Evolutionary conservation across 2,329 filamentous ascomycete species (phyloP).

Genomic region (Pseudonectria buxi): DNA sequence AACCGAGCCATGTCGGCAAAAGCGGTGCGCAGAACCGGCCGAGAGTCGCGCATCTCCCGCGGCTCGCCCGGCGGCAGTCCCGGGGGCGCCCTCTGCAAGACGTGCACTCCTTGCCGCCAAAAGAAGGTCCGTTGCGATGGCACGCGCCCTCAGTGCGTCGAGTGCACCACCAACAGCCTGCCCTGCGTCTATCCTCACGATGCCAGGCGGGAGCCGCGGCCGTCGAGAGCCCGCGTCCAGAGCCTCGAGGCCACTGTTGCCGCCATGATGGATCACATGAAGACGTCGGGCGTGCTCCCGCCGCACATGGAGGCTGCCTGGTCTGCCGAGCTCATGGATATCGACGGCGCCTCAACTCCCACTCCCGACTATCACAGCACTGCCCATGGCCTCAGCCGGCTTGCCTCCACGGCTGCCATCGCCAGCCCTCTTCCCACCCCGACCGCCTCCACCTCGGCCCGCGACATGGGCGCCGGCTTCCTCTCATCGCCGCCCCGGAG

Average conservation of each 20-base stretch:
- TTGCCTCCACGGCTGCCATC: slow-evolving; percentile 23
- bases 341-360: slow-evolving; percentile 11
- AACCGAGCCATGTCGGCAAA: slow-evolving; percentile 16
- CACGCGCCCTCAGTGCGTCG: slow-evolving; percentile 24
- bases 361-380: slow-evolving; percentile 16
- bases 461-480: slow-evolving; percentile 22
- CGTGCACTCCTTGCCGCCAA: slow-evolving; percentile 29
- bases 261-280: slow-evolving; percentile 28
- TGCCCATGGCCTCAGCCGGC: slow-evolving; percentile 20
- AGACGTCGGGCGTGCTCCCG: slow-evolving; percentile 22
- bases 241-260: slow-evolving; percentile 25
- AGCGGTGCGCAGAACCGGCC: slow-evolving; percentile 14
- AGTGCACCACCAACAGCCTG: slow-evolving; percentile 22
- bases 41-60: slow-evolving; percentile 16
- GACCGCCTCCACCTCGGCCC: slow-evolving; percentile 16
- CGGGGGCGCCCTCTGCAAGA: slow-evolving; percentile 25
- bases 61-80: slow-evolving; percentile 9
- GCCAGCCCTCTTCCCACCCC: slow-evolving; percentile 22
- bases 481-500: slow-evolving; percentile 22
- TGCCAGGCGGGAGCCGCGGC: slow-evolving; percentile 25
- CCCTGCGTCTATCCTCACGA: slow-evolving; percentile 29
- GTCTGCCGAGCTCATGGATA: slow-evolving; percentile 22
- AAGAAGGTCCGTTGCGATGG: slow-evolving; percentile 32
- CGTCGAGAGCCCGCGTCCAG: slow-evolving; percentile 24
- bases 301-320: slow-evolving; percentile 20